Evolutionary conservation across 1,139 yeast genomes (phyloP), one percentile per base, ranked within the genome.

Genomic region (Geotrichum phurueaensis): DNA sequence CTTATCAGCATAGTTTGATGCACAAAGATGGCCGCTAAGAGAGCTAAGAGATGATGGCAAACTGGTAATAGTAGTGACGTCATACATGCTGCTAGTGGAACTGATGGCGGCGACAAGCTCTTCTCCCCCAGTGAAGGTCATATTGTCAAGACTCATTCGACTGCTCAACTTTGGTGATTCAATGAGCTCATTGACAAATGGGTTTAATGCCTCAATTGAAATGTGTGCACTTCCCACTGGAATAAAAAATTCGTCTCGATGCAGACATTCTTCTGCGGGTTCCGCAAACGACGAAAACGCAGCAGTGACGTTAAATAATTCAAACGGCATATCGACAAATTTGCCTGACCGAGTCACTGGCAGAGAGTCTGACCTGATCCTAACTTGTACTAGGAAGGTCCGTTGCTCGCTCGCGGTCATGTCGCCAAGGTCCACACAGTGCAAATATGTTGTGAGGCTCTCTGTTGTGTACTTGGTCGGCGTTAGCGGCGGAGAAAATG

Each of bases 381-480:
- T 27, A 4, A 61, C 65, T 53, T 67, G 70, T 0, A 67, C 65
- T 23, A 67, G 39, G 45, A 66, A 63, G 2, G 65, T 60, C 20
- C 64, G 53, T 1, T 63, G 61, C 45, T 67, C 66, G 12, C 68
- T 67, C 5, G 66, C 64, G 18, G 63, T 53, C 56, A 67, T 53
- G 27, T 61, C 56, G 7, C 69, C 69, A 10, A 67, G 57, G 3
- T 63, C 59, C 22, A 67, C 62, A 20, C 58, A 54, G 31, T 61
- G 60, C 18, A 56, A 33, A 39, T 45, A 18, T 2, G 20, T 9
- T 12, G 31, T 43, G 12, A 54, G 18, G 7, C 31, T 36, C 20
- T 60, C 63, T 0, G 54, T 54, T 5, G 57, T 48, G 10, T 53
- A 31, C 15, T 45, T 36, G 4, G 58, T 39, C 4, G 58, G 61